Conservation (phyloP, 208 protist genomes). For the Acanthamoeba divionensis region DNA sequence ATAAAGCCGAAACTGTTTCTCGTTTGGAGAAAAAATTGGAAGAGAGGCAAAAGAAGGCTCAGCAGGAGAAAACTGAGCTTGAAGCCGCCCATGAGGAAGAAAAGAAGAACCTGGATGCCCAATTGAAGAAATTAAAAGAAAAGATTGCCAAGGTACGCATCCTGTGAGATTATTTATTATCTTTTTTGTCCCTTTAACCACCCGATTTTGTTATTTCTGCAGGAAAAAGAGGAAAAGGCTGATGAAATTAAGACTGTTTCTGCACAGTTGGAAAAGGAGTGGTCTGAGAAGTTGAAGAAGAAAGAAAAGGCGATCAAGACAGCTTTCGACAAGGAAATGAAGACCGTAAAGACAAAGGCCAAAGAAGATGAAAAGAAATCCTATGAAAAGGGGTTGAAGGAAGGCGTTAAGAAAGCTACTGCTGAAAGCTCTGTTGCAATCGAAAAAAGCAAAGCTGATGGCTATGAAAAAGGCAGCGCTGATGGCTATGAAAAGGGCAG, state of each 20-base stretch:
- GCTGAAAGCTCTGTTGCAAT: background rate
- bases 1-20: background rate
- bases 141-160: too few relatives aligned
- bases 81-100: slow-evolving; percentile 15
- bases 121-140: slow-evolving; percentile 16
- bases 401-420: background rate
- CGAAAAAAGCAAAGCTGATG: background rate
- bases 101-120: background rate
- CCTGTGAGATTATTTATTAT: too few relatives aligned
- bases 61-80: background rate
- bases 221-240: background rate
- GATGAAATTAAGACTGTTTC: background rate
- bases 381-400: background rate
- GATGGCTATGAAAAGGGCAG: background rate
- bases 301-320: background rate
- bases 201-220: too few relatives aligned
- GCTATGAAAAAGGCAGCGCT: background rate
- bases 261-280: background rate
- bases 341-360: background rate
- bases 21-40: slow-evolving; percentile 6
- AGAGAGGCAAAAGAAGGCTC: background rate
- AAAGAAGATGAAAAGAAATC: background rate
- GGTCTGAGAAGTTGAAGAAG: background rate
- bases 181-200: too few relatives aligned
- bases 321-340: background rate